Percentiles rank a stretch among this genome's conserved stretches.
These are phyloP conservation scores for Cladosporium halotolerans DNA, from an alignment of 2,329 filamentous ascomycete genomes.

Conservation along the genomic window DNA sequence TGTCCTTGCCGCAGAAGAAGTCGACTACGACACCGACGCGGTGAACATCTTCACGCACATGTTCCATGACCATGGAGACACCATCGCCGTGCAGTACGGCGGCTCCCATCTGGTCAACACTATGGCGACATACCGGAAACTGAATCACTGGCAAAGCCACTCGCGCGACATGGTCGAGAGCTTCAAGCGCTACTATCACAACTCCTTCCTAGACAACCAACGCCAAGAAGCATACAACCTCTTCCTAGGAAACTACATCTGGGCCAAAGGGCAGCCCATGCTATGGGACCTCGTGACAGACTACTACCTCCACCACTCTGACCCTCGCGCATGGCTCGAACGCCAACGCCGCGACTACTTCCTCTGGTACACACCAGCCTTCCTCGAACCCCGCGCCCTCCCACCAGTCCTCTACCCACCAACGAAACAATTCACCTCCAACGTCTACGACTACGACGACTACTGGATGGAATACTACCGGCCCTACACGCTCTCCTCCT, in stretches of 20 bases:
- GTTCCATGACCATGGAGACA: slow-evolving; percentile 94
- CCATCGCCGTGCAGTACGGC: slow-evolving; percentile 94
- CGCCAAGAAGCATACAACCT: slow-evolving; percentile 96
- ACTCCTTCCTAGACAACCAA: slow-evolving; percentile 95
- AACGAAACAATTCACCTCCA: background rate
- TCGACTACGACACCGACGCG: slow-evolving; percentile 92
- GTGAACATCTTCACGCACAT: slow-evolving; percentile 96
- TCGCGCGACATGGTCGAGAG: slow-evolving; percentile 98
- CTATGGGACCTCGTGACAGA: slow-evolving; percentile 93
- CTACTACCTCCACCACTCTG: slow-evolving; percentile 88
- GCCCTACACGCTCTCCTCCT: slow-evolving; percentile 77
- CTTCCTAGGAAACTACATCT: slow-evolving; percentile 94
- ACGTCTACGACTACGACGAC: slow-evolving; percentile 64
- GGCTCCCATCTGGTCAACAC: slow-evolving; percentile 97
- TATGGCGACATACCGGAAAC: slow-evolving; percentile 98
- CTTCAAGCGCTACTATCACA: slow-evolving; percentile 98
- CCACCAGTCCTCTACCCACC: slow-evolving; percentile 40
- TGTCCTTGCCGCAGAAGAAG: slow-evolving; percentile 68
- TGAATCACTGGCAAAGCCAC: slow-evolving; percentile 97
- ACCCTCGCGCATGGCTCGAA: slow-evolving; percentile 67
- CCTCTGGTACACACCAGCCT: slow-evolving; percentile 73
- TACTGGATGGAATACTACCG: slow-evolving; percentile 98
- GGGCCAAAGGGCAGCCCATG: slow-evolving; percentile 80
- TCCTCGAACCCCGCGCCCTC: slow-evolving; percentile 59
- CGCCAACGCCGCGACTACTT: slow-evolving; percentile 66